phyloP scores from a whole-genome alignment of 2,329 filamentous ascomycete species.

The Cladosporium sp. region DNA sequence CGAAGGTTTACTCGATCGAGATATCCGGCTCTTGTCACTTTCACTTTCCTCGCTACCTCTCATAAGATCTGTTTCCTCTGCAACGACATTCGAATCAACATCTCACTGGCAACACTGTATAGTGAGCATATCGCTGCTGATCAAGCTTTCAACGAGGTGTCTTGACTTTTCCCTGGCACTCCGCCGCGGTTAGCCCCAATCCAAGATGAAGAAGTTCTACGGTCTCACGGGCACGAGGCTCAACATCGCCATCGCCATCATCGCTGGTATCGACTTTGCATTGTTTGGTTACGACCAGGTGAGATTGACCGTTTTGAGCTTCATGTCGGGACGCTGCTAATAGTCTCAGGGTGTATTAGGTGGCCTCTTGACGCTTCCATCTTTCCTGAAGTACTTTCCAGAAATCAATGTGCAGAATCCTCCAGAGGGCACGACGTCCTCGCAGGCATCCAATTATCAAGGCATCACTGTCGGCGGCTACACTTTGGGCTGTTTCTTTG shows the following conservation, averaged over 20 bases:
- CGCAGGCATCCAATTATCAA: constrained; percentile 31
- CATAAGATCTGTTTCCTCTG: not conserved
- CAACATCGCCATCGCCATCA: constrained; percentile 45
- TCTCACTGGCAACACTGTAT: not conserved
- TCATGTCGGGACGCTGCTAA: constrained; percentile 24
- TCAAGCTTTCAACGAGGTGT: not conserved
- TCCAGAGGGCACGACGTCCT: constrained; percentile 1
- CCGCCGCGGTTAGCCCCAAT: not conserved
- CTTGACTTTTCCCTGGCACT: not conserved
- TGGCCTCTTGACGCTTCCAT: constrained; percentile 46
- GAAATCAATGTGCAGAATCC: constrained; percentile 39
- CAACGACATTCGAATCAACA: not conserved
- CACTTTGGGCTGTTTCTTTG: constrained; percentile 52
- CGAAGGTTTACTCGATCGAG: constrained; percentile 18
- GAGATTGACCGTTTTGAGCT: not conserved
- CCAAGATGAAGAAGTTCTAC: constrained; percentile 36
- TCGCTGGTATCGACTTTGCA: constrained; percentile 45
- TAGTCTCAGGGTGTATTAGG: constrained; percentile 44
- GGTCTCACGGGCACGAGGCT: constrained; percentile 45
- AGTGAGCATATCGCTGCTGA: not conserved
- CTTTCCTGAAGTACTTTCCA: constrained; percentile 47
- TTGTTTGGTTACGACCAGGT: constrained; percentile 30
- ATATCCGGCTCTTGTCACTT: constrained; percentile 4
- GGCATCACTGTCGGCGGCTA: constrained; percentile 39
- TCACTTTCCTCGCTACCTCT: not conserved